Evolutionary conservation across 169 alveolate genomes (phyloP).

Genomic region (Plasmodium gallinaceum): DNA sequence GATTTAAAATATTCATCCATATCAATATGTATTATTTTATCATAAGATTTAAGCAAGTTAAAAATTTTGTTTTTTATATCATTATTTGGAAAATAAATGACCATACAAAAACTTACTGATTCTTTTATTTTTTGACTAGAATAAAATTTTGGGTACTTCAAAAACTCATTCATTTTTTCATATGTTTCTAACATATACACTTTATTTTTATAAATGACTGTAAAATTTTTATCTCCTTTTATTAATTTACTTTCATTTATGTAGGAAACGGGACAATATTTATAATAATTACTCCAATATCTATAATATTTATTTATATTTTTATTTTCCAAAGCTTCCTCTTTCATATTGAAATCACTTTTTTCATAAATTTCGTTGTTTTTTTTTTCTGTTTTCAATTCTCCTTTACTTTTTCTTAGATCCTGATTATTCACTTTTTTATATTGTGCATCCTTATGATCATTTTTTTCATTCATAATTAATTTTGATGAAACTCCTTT

Average conservation of each 20-base stretch:
- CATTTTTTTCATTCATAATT: neutral
- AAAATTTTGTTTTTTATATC: conserved; percentile 36
- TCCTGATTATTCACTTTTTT: too few species aligned
- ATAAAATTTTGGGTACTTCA: conserved; percentile 54
- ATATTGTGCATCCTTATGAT: neutral
- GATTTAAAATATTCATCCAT: conserved; percentile 25
- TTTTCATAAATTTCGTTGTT: neutral
- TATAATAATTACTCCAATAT: conserved; percentile 37
- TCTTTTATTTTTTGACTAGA: conserved; percentile 56
- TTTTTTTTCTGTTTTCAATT: neutral
- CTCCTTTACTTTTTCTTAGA: neutral
- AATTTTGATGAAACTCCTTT: neutral
- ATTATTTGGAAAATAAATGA: conserved; percentile 45
- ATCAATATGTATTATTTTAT: conserved; percentile 43
- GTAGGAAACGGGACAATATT: conserved; percentile 66
- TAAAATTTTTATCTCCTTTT: conserved; percentile 28
- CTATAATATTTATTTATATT: conserved; percentile 22
- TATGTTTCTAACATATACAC: conserved; percentile 33
- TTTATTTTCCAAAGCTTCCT: neutral
- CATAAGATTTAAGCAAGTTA: conserved; percentile 7
- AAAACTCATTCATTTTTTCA: conserved; percentile 46
- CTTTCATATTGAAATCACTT: neutral
- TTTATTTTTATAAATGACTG: conserved; percentile 36
- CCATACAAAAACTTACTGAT: conserved; percentile 12
- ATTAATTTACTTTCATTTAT: conserved; percentile 43